Evolutionary conservation across 2,329 filamentous ascomycete species (phyloP).

Genomic region (Calonectria pteridis): DNA sequence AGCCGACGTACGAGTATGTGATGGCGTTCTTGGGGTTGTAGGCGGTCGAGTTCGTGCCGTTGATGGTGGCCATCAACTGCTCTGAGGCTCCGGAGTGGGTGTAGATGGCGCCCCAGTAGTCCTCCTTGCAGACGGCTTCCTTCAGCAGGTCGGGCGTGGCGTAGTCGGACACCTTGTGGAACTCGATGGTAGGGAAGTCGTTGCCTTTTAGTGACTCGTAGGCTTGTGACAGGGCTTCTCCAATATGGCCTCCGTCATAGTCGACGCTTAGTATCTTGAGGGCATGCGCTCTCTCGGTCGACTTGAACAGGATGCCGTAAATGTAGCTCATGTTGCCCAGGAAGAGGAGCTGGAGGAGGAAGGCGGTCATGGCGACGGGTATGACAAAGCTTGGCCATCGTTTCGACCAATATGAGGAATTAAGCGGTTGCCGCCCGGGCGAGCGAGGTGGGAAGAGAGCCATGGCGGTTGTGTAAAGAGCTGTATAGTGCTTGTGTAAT

Average conservation of each 20-base stretch:
- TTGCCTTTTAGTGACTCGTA: conserved; percentile 48
- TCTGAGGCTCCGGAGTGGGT: conserved; percentile 47
- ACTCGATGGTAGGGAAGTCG: conserved; percentile 49
- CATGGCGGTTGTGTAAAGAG: not conserved
- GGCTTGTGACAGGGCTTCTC: conserved; percentile 48
- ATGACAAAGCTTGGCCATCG: conserved; percentile 28
- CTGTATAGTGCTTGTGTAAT: not conserved
- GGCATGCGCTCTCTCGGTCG: conserved; percentile 34
- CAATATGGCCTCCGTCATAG: conserved; percentile 49
- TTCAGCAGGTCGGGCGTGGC: conserved; percentile 41
- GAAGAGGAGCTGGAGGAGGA: conserved; percentile 36
- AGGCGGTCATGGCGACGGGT: conserved; percentile 27
- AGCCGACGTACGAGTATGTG: conserved; percentile 53
- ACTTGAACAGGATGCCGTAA: conserved; percentile 48
- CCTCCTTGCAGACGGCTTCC: conserved; percentile 50
- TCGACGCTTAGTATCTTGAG: conserved; percentile 49
- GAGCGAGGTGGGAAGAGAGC: not conserved
- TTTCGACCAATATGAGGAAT: conserved; percentile 16
- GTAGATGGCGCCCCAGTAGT: conserved; percentile 55
- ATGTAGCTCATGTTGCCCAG: conserved; percentile 48
- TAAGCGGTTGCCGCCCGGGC: not conserved
- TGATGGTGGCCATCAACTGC: conserved; percentile 45
- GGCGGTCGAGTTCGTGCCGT: conserved; percentile 37
- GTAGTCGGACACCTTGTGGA: conserved; percentile 42
- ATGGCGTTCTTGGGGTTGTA: conserved; percentile 51